phyloP scores from a whole-genome alignment of 495 filamentous ascomycete genomes.

The Neurospora sp. region DNA sequence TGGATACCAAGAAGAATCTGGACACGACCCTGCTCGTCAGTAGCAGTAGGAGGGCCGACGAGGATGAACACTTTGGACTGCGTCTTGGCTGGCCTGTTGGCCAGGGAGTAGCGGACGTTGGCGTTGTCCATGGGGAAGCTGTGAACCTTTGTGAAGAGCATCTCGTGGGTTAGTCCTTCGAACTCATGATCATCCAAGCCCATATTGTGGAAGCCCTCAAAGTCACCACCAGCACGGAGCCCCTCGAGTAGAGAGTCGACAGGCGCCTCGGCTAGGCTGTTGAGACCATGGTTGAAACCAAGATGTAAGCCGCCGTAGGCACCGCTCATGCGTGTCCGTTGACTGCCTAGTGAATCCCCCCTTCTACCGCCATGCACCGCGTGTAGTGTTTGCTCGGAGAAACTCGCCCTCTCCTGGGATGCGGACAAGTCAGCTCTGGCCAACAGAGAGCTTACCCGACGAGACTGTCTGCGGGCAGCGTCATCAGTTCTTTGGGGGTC shows the following conservation, averaged over 20 bases:
- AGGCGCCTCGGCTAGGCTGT: slow-evolving; percentile 52
- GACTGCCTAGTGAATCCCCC: slow-evolving; percentile 64
- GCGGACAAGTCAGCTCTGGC: slow-evolving; percentile 81
- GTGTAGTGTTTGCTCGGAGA: slow-evolving; percentile 55
- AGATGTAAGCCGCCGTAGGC: slow-evolving; percentile 31
- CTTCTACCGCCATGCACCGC: slow-evolving; percentile 39
- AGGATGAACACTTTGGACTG: slow-evolving; percentile 57
- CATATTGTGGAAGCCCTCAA: slow-evolving; percentile 60
- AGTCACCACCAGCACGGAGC: slow-evolving; percentile 46
- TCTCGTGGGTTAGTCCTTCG: slow-evolving; percentile 60
- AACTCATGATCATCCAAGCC: slow-evolving; percentile 59
- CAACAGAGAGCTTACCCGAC: slow-evolving; percentile 84
- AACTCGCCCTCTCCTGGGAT: slow-evolving; percentile 62
- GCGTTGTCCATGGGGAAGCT: slow-evolving; percentile 55
- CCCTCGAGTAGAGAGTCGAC: slow-evolving; percentile 68
- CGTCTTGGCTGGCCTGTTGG: slow-evolving; percentile 35
- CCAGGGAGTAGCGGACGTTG: slow-evolving; percentile 46
- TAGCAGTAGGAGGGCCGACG: slow-evolving; percentile 41
- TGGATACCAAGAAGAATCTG: slow-evolving; percentile 59
- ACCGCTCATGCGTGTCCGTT: slow-evolving; percentile 51
- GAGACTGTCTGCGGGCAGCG: slow-evolving; percentile 60
- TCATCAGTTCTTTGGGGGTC: slow-evolving; percentile 63
- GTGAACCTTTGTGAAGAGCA: slow-evolving; percentile 63
- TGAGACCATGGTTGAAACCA: slow-evolving; percentile 28
- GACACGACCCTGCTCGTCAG: slow-evolving; percentile 38